Conservation (phyloP, 176 grass and related monocot species). For the Luzula sylvatica region DNA sequence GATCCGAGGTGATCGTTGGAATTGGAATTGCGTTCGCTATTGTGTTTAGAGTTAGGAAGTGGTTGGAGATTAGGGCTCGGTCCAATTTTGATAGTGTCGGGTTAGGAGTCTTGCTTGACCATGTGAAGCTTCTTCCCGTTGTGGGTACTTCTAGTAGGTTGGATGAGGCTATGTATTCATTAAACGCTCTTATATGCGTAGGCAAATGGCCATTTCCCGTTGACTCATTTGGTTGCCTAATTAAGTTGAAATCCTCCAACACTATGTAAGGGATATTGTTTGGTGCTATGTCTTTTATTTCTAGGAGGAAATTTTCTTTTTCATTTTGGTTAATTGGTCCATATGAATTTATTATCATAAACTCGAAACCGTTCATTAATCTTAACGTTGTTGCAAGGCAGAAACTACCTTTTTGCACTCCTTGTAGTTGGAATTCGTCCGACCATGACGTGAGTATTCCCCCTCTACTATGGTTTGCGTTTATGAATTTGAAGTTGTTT, state of each 20-base stretch:
- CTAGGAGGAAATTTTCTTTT: background rate
- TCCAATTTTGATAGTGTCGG: background rate
- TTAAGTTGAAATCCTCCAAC: too few relatives aligned
- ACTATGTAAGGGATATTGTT: background rate
- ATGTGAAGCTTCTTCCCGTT: background rate
- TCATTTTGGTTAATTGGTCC: background rate
- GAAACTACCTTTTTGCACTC: too few relatives aligned
- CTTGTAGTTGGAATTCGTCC: too few relatives aligned
- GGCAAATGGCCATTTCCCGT: background rate
- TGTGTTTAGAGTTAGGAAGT: too few relatives aligned
- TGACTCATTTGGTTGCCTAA: too few relatives aligned
- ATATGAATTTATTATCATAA: background rate
- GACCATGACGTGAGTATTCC: too few relatives aligned
- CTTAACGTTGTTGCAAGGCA: too few relatives aligned
- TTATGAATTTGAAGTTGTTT: too few relatives aligned
- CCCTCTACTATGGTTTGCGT: too few relatives aligned
- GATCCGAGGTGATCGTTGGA: too few relatives aligned
- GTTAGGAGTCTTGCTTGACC: background rate
- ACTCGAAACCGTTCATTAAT: background rate
- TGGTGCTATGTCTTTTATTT: background rate
- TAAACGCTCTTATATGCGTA: background rate
- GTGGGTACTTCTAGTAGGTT: background rate
- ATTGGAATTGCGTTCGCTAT: background rate
- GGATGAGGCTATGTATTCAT: background rate
- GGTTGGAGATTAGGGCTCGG: background rate